Conservation (phyloP, 2,329 filamentous ascomycete genomes). For the Hypocrella siamensis region DNA sequence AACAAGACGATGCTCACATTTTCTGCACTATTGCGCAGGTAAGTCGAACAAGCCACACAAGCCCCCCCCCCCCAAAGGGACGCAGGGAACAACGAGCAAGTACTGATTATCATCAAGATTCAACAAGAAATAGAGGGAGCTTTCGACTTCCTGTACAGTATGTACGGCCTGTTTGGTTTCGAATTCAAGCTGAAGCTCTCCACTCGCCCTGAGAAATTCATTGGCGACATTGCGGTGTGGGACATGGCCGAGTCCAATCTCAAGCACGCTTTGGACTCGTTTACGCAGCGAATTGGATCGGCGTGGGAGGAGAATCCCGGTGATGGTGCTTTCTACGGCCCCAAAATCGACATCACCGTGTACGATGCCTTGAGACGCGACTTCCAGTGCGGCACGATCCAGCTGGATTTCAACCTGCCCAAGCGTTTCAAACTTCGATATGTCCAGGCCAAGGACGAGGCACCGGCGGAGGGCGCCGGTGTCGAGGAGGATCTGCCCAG, state of each 20-base stretch:
- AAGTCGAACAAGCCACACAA: neutral
- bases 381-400: slow-evolving; percentile 55
- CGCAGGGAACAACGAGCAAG: neutral
- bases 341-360: slow-evolving; percentile 96
- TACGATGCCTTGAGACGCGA: slow-evolving; percentile 69
- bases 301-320: slow-evolving; percentile 86
- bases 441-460: slow-evolving; percentile 35
- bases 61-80: too few relatives aligned
- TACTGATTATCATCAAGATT: slow-evolving; percentile 12
- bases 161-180: slow-evolving; percentile 47
- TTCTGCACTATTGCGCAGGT: slow-evolving; percentile 49
- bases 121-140: slow-evolving; percentile 49
- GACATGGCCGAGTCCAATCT: slow-evolving; percentile 73
- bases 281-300: slow-evolving; percentile 42
- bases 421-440: slow-evolving; percentile 25
- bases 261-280: slow-evolving; percentile 63
- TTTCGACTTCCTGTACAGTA: slow-evolving; percentile 71
- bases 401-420: slow-evolving; percentile 75
- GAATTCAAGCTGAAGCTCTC: slow-evolving; percentile 91
- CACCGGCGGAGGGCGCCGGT: slow-evolving; percentile 23
- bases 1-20: slow-evolving; percentile 93
- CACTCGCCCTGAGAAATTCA: slow-evolving; percentile 74
- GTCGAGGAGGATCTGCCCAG: slow-evolving; percentile 37
- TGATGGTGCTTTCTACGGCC: slow-evolving; percentile 95
- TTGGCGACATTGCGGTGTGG: slow-evolving; percentile 80